Evolutionary conservation across 768 basidiomycete genomes (phyloP).

Genomic region (Suillus luteus): DNA sequence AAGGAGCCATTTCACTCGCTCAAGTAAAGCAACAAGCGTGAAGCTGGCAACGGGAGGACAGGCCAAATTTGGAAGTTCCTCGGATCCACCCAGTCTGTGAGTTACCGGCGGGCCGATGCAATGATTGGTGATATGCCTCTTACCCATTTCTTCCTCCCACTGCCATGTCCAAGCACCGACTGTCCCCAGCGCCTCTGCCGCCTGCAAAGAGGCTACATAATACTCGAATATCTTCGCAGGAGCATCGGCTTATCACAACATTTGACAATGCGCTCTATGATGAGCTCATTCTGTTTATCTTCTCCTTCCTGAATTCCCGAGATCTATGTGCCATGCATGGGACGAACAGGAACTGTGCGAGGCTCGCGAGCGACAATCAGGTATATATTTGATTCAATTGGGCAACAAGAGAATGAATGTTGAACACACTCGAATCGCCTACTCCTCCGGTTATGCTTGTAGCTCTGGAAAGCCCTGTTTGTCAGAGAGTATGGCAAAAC

Average conservation of each 20-base stretch:
- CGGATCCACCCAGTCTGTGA: not conserved
- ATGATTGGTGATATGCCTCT: constrained; percentile 8
- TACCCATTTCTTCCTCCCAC: constrained; percentile 1
- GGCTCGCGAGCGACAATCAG: constrained; percentile 69
- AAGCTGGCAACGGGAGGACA: not conserved
- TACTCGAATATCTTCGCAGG: constrained; percentile 15
- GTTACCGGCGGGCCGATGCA: constrained; percentile 3
- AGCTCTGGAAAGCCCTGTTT: constrained; percentile 74
- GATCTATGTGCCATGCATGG: constrained; percentile 70
- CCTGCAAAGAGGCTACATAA: constrained; percentile 57
- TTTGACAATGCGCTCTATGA: constrained; percentile 69
- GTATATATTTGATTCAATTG: constrained; percentile 38
- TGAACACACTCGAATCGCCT: constrained; percentile 18
- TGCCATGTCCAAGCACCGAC: constrained; percentile 52
- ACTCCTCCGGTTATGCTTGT: constrained; percentile 12
- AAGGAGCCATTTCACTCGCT: constrained; percentile 46
- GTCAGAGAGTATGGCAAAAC: constrained; percentile 63
- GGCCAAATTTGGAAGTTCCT: not conserved
- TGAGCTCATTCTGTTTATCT: constrained; percentile 73
- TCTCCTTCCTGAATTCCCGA: constrained; percentile 64
- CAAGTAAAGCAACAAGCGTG: not conserved
- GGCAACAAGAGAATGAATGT: constrained; percentile 15
- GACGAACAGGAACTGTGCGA: constrained; percentile 64
- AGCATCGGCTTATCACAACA: constrained; percentile 28
- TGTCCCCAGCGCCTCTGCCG: constrained; percentile 52